Percentiles rank a stretch among this genome's conserved stretches.
Evolutionary conservation across 73 alveolate genomes (phyloP).

Genomic region (Symbiodinium natans): DNA sequence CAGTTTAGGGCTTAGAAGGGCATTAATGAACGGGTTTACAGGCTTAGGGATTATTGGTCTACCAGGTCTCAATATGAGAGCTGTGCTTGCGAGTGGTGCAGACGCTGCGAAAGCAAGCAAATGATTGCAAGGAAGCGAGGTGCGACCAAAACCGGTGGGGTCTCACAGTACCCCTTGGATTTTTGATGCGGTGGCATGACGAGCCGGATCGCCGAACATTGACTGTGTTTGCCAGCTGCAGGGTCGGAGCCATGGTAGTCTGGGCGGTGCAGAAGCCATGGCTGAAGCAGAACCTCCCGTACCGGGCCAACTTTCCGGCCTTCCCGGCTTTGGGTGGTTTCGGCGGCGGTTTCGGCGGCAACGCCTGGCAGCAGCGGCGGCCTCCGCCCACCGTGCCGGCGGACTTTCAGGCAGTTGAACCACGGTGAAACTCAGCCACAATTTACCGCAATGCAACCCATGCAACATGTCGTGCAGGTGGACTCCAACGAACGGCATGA

Average conservation of each 20-base stretch:
- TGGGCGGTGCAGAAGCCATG: constrained; percentile 86
- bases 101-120: not conserved
- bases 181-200: not conserved
- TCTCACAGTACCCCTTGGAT: not conserved
- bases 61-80: not conserved
- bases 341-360: not conserved
- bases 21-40: no score
- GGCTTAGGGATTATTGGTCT: no score
- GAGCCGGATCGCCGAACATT: no score
- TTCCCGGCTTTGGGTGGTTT: not conserved
- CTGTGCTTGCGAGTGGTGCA: constrained; percentile 1
- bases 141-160: not conserved
- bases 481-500: constrained; percentile 48
- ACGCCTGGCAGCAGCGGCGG: not conserved
- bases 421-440: no score
- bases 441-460: no score
- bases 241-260: constrained; percentile 40
- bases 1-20: no score
- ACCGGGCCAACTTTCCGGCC: not conserved
- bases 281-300: constrained; percentile 88
- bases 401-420: not conserved
- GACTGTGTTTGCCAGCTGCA: no score
- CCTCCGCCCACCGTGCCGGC: not conserved
- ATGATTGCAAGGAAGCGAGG: not conserved
- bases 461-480: not conserved